Evolutionary conservation across 192 early-diverging fungal species (phyloP).

Genomic region (Neocallimastix lanati): DNA sequence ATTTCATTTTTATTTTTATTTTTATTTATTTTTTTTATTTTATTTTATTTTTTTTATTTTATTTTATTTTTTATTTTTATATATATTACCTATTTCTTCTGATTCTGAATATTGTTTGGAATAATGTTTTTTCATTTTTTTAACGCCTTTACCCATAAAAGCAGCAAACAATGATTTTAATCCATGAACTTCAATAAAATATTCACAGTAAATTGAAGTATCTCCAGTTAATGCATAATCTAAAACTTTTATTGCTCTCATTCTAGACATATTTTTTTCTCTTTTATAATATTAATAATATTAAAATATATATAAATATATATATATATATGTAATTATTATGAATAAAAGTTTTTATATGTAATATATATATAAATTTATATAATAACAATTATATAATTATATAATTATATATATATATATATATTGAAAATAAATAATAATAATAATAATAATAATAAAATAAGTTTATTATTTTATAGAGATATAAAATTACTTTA

Average conservation of each 20-base stretch:
- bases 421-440: too few relatives aligned
- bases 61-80: neutral
- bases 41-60: too few relatives aligned
- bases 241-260: constrained; percentile 71
- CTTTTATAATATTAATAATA: constrained; percentile 10
- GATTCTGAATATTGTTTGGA: constrained; percentile 46
- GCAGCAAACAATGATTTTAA: constrained; percentile 69
- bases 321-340: too few relatives aligned
- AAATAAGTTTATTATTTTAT: neutral
- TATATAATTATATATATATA: too few relatives aligned
- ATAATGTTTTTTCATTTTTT: constrained; percentile 59
- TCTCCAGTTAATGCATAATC: constrained; percentile 44
- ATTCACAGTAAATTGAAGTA: constrained; percentile 28
- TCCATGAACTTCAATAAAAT: constrained; percentile 66
- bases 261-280: constrained; percentile 59
- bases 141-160: constrained; percentile 68
- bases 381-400: too few relatives aligned
- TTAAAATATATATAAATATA: neutral
- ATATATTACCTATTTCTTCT: constrained; percentile 49
- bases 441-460: neutral
- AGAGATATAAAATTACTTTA: too few relatives aligned
- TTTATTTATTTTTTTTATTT: constrained; percentile 29
- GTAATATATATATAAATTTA: too few relatives aligned
- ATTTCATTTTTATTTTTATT: too few relatives aligned
- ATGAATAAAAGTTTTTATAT: too few relatives aligned